A percentile compares a stretch with the other conserved stretches of the same genome.
phyloP scores from a whole-genome alignment of 2,329 filamentous ascomycete species.

The Aspergillus bombycis region DNA sequence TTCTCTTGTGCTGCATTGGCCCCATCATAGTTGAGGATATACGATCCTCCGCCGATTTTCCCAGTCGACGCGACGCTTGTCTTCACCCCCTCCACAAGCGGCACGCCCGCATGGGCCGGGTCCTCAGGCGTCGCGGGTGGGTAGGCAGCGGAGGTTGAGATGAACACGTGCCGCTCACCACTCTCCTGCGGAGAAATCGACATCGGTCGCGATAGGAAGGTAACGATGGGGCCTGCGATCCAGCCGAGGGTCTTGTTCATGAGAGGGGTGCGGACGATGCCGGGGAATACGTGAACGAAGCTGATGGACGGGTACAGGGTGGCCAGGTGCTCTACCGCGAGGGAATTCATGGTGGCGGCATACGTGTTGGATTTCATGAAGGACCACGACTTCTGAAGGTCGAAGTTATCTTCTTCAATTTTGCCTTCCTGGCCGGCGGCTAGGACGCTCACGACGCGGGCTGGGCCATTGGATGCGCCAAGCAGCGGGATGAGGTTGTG shows the following conservation, averaged over 20 bases:
- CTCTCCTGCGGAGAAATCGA: constrained; percentile 38
- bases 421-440: constrained; percentile 57
- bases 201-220: constrained; percentile 17
- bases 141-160: constrained; percentile 42
- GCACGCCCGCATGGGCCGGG: constrained; percentile 3
- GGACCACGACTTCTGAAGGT: constrained; percentile 23
- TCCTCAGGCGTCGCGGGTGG: constrained; percentile 15
- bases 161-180: constrained; percentile 51
- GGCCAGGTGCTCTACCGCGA: constrained; percentile 54
- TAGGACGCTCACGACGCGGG: constrained; percentile 60
- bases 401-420: constrained; percentile 56
- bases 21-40: constrained; percentile 31
- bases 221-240: constrained; percentile 29
- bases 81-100: constrained; percentile 17
- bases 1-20: constrained; percentile 19
- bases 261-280: constrained; percentile 51
- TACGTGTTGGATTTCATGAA: constrained; percentile 47
- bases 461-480: constrained; percentile 48
- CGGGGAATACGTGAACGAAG: constrained; percentile 54
- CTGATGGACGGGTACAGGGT: constrained; percentile 49
- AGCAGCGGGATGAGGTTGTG: constrained; percentile 62
- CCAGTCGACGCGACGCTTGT: constrained; percentile 29
- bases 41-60: constrained; percentile 33
- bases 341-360: constrained; percentile 48
- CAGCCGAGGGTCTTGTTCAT: constrained; percentile 29